Percentiles rank a stretch among this genome's conserved stretches.
These are phyloP conservation scores for Allium sativum DNA, from an alignment of 106 monocot species.

Conservation along the genomic window DNA sequence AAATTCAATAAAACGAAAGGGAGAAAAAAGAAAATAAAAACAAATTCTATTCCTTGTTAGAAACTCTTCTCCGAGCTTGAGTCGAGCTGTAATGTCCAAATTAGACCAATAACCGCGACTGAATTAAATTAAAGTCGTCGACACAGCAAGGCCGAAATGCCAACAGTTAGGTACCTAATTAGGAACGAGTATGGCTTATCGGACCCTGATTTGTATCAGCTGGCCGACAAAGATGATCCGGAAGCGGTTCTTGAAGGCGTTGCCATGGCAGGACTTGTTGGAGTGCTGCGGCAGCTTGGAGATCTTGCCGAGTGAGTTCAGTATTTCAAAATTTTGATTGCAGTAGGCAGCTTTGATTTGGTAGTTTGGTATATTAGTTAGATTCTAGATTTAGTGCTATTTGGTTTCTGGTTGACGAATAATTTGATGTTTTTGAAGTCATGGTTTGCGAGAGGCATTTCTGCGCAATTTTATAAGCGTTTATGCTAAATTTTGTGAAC, in stretches of 20 bases:
- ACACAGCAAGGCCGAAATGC: conserved; percentile 29
- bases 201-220: conserved; percentile 69
- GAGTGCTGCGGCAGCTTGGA: conserved; percentile 91
- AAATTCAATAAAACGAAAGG: too few relatives aligned
- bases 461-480: too few relatives aligned
- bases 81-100: conserved; percentile 2
- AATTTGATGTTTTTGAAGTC: too few relatives aligned
- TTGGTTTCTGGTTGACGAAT: too few relatives aligned
- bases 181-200: conserved; percentile 81
- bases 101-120: background rate
- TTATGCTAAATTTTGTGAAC: too few relatives aligned
- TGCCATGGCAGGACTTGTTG: conserved; percentile 97
- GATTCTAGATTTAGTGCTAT: too few relatives aligned
- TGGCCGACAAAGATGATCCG: conserved; percentile 78
- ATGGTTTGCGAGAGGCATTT: too few relatives aligned
- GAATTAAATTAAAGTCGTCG: too few relatives aligned
- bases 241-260: conserved; percentile 97
- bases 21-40: background rate
- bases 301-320: conserved; percentile 83
- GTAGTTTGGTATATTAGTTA: too few relatives aligned
- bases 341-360: too few relatives aligned
- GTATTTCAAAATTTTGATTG: background rate
- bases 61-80: background rate
- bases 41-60: background rate
- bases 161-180: conserved; percentile 71